These are phyloP conservation scores for Maudiozyma pseudohumilis DNA, from an alignment of 805 yeast species.

Conservation along the genomic window DNA sequence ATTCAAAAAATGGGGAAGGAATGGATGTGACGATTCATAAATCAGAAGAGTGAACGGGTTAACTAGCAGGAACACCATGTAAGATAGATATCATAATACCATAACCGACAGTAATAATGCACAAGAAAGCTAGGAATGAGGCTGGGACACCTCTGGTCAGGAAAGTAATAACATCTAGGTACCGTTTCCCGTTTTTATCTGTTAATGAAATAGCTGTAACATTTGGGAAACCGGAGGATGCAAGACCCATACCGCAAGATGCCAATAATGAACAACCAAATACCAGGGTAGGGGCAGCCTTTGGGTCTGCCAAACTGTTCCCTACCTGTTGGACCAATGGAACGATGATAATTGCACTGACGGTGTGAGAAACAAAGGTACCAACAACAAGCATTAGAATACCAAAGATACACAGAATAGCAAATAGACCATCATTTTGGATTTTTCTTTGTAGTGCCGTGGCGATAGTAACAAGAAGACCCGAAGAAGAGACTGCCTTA, in stretches of 20 bases:
- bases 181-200: conserved; percentile 81
- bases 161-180: conserved; percentile 70
- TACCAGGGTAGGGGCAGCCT: conserved; percentile 44
- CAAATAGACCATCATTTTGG: conserved; percentile 51
- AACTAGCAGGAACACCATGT: conserved; percentile 13
- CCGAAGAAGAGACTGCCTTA: conserved; percentile 87
- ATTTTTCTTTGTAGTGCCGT: conserved; percentile 53
- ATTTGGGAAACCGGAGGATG: conserved; percentile 95
- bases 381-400: conserved; percentile 76
- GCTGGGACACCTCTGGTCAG: conserved; percentile 88
- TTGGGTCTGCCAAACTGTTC: conserved; percentile 53
- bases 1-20: neutral
- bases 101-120: conserved; percentile 76
- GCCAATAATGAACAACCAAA: conserved; percentile 52
- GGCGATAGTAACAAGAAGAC: conserved; percentile 74
- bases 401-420: conserved; percentile 74
- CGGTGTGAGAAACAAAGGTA: conserved; percentile 93
- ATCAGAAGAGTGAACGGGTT: too few relatives aligned
- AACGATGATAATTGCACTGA: conserved; percentile 84
- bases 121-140: conserved; percentile 60
- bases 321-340: conserved; percentile 90
- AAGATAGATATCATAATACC: conserved; percentile 47
- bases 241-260: conserved; percentile 94
- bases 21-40: neutral
- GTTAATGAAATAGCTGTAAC: conserved; percentile 94